These are phyloP conservation scores for Blastomyces gilchristii DNA, from an alignment of 2,329 filamentous ascomycete genomes.

Conservation along the genomic window DNA sequence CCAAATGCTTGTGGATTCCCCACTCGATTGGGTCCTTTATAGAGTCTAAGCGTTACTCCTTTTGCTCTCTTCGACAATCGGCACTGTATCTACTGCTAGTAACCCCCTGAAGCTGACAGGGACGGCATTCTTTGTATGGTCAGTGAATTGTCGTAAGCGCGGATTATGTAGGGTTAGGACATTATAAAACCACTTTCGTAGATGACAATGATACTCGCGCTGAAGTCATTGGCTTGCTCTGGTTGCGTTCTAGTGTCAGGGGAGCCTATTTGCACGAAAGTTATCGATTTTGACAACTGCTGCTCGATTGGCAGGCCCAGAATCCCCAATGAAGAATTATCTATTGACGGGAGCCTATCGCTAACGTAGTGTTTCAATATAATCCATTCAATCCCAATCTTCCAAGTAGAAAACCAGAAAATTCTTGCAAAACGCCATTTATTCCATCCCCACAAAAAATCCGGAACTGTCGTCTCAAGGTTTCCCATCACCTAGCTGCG, in stretches of 20 bases:
- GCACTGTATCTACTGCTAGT: too few species aligned
- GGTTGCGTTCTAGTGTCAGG: neutral
- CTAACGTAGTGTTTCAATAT: neutral
- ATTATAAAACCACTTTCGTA: too few species aligned
- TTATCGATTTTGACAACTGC: slow-evolving; percentile 6
- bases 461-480: neutral
- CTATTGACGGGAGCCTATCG: slow-evolving; percentile 19
- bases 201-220: too few species aligned
- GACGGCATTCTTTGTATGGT: slow-evolving; percentile 18
- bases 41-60: slow-evolving; percentile 29
- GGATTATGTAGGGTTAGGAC: too few species aligned
- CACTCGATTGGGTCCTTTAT: slow-evolving; percentile 28
- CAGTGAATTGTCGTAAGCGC: slow-evolving; percentile 6
- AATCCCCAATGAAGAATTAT: slow-evolving; percentile 21
- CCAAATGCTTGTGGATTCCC: slow-evolving; percentile 11
- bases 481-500: neutral
- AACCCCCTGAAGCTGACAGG: neutral
- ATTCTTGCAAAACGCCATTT: neutral
- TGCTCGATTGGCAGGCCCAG: slow-evolving; percentile 14
- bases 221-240: too few species aligned
- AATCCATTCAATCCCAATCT: neutral
- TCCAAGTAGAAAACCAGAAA: neutral
- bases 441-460: neutral
- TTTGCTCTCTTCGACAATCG: too few species aligned
- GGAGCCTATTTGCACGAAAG: neutral